Base-by-base conservation (phyloP, 352 stramenopile species). In the Globisporangium takayamanum region DNA sequence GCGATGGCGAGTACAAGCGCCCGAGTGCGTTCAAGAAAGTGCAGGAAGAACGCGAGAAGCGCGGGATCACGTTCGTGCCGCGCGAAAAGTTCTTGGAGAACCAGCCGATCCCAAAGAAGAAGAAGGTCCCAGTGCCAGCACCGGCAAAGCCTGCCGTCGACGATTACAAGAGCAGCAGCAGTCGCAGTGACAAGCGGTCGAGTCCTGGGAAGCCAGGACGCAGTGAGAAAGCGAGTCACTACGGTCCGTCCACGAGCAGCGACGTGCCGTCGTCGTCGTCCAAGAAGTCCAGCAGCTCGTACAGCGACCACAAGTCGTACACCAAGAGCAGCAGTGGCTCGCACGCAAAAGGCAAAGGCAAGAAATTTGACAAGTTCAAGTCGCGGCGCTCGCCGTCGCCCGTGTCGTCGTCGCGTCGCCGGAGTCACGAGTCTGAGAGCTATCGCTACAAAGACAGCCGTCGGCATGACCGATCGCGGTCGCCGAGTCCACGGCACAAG, bases 11-110 rank as follows among this genome's bases (percentile, higher is more conserved):
- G 47, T 81, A 68, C 66, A 87, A 87, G 56, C 74, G 76, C n/a
- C 70, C 76, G 18, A 84, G 42, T 60, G 63, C 54, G 16, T 84
- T 84, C 68, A 82, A 76, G 52, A 87, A 79, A 49, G 67, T 78
- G 50, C 65, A 83, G 36, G 70, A 75, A 22, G 70, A 81, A 59
- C 64, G 64, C 58, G 66, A 66, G 14, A 61, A 68, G 55, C 76
- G 69, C 45, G 74, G 72, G n/a, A 70, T 69, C 6, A 26, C 69
- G 5, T 66, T 79, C 26, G 68, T 79, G 41, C 42, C 70, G 48
- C 65, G 77, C 39, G 59, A 76, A 50, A 73, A 60, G 48, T 75
- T 83, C 60, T 69, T 68, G 53, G 74, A 84, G 46, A 76, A 76
- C 5, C 50, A 70, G 30, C 74, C 76, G 20, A 87, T 87, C 53